Conservation (phyloP, 2,329 filamentous ascomycete species). For the Apiospora phragmitis region DNA sequence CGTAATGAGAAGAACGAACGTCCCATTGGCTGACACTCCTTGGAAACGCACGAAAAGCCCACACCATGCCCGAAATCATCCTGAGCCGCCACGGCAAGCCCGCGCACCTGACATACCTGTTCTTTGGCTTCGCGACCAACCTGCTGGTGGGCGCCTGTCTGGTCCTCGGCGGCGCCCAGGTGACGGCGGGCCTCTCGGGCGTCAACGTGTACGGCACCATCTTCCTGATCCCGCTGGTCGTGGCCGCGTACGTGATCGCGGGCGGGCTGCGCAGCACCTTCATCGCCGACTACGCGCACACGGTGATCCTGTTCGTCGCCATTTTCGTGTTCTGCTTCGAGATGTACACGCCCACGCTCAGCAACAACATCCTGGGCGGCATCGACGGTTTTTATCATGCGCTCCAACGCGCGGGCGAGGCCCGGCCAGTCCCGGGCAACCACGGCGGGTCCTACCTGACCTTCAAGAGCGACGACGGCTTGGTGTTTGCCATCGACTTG, state of each 20-base stretch:
- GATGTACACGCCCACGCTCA: slow-evolving; percentile 31
- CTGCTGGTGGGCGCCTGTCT: slow-evolving; percentile 41
- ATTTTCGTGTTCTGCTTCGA: slow-evolving; percentile 40
- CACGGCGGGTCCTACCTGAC: slow-evolving; percentile 38
- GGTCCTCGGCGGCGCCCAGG: slow-evolving; percentile 38
- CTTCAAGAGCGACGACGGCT: slow-evolving; percentile 34
- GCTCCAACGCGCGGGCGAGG: slow-evolving; percentile 31
- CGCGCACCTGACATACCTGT: slow-evolving; percentile 40
- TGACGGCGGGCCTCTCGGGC: slow-evolving; percentile 39
- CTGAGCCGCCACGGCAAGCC: slow-evolving; percentile 36
- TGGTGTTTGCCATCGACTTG: slow-evolving; percentile 38
- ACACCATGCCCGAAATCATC: slow-evolving; percentile 34
- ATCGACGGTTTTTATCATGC: slow-evolving; percentile 38
- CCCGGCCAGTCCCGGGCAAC: slow-evolving; percentile 34
- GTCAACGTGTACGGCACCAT: slow-evolving; percentile 42
- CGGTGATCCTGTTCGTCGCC: slow-evolving; percentile 38
- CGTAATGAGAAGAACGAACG: background rate
- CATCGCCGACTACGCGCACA: slow-evolving; percentile 43
- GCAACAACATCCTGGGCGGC: slow-evolving; percentile 26
- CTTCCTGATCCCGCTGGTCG: slow-evolving; percentile 40
- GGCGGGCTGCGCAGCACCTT: slow-evolving; percentile 42
- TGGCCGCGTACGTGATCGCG: slow-evolving; percentile 39
- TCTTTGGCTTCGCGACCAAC: slow-evolving; percentile 41
- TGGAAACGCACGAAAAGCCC: too few relatives aligned
- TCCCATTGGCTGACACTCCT: too few relatives aligned